Evolutionary conservation across 2,329 filamentous ascomycete species (phyloP).

Genomic region (Pseudogymnoascus destructans): DNA sequence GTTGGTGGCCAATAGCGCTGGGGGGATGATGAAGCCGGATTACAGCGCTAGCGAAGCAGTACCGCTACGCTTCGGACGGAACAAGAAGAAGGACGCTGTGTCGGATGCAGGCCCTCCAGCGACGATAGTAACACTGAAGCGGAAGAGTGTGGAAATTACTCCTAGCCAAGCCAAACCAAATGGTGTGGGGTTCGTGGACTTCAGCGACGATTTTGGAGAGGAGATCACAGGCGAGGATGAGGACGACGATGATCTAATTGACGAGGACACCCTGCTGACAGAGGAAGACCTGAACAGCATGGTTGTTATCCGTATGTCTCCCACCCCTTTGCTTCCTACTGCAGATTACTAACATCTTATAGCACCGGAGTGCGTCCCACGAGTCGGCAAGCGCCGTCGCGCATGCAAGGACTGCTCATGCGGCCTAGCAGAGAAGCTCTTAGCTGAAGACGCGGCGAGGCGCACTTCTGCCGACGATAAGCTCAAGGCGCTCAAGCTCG

Average conservation of each 20-base stretch:
- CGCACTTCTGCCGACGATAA: constrained; percentile 49
- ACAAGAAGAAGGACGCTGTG: constrained; percentile 40
- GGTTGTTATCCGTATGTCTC: constrained; percentile 64
- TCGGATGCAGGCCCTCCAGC: constrained; percentile 20
- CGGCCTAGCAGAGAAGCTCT: constrained; percentile 72
- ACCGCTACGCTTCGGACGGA: constrained; percentile 43
- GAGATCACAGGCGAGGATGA: constrained; percentile 39
- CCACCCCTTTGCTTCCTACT: neutral
- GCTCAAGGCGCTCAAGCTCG: constrained; percentile 57
- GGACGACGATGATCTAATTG: constrained; percentile 73
- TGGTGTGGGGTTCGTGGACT: constrained; percentile 56
- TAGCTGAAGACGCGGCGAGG: constrained; percentile 67
- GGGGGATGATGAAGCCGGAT: constrained; percentile 63
- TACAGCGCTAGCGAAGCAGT: constrained; percentile 26
- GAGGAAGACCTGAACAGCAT: constrained; percentile 72
- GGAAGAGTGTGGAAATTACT: constrained; percentile 20
- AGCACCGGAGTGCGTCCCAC: constrained; percentile 80
- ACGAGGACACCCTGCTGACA: constrained; percentile 76
- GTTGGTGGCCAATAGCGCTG: constrained; percentile 44
- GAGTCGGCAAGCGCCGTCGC: constrained; percentile 74
- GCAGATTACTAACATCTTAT: constrained; percentile 11
- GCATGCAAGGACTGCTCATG: constrained; percentile 98
- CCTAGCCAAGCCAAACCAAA: constrained; percentile 27
- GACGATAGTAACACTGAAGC: constrained; percentile 23
- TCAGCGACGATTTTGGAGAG: constrained; percentile 48